Base-by-base conservation (phyloP, 2,329 filamentous ascomycete genomes). In the Hymenoscyphus infarciens region DNA sequence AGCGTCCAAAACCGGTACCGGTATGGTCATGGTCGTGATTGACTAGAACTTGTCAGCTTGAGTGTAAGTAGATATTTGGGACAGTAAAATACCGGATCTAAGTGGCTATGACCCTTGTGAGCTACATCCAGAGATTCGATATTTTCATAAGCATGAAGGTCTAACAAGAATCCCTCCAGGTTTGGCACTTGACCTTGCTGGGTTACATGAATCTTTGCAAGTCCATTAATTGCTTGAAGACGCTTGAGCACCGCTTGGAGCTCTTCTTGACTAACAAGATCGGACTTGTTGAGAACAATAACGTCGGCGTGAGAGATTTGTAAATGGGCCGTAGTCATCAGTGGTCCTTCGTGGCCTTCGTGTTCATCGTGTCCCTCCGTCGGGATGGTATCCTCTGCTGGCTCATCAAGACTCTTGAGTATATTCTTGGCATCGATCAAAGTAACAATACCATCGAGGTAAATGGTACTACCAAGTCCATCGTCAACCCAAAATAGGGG, bases 401-500 rank as follows among this genome's bases (percentile, higher is more conserved):
- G 83, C 61, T 96, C 91, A 66, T 97, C 91, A 1, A 99, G 82
- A 70, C 87, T 91, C 66, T 83, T 87, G 3, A 96, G 75, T 25
- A 99, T 90, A 71, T 98, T 97, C 78, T 95, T 96, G 35, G 93
- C 94, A 75, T 99, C 95, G 22, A 99, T 91, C 1, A 99, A 81
- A 0, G 95, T 98, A 56, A 98, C 93, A 62, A 99, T 97, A 1
- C 95, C 95, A 73, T 99, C 95, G 0, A 99, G 85, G 75, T 96
- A 99, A 71, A 99, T 97, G 42, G 89, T 93, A 75, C 93, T 97
- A 7, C 92, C 94, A 2, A 99, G 83, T 0, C 93, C 95, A 68
- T 98, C 94, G 71, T 99, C 95, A 29, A 99, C 88, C 95, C 95
- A 99, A 78, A 99, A 99, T 15, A 98, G 79, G 0, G 95, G 95